Evolutionary conservation across 805 yeast genomes (phyloP), one percentile per base, ranked within the genome.

Genomic region (Candida dajiaensis): DNA sequence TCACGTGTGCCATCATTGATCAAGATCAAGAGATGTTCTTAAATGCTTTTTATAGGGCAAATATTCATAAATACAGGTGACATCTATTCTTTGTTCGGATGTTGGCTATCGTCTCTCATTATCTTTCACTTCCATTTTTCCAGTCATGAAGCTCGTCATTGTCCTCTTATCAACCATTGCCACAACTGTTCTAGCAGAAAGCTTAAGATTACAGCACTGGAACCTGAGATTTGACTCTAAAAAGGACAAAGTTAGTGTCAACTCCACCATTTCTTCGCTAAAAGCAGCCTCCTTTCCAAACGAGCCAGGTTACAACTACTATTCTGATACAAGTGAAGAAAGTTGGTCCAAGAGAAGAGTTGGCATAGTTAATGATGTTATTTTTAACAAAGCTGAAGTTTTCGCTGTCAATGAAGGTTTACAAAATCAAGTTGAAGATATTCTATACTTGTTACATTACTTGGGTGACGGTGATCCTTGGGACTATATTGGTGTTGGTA

Each of bases 401-500:
- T 65, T 68, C 44, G 52, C 64, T 25, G 66, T 71, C 15, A 70
- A 72, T 47, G 77, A 72, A 51, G 71, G 63, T 6, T 47, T 66
- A 40, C 48, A 62, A 18, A 61, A 69, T 44, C 77, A 72, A 53
- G 64, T 73, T 13, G 51, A 53, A 4, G 73, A 71, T 28, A 50
- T 74, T 13, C 54, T 60, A 45, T 53, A 53, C n/a, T 51, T 61
- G 6, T 50, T 67, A 18, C 45, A 52, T 7, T 52, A 50, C 2
- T 41, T 43, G 10, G 56, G 57, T 50, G 53, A 47, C 20, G 43
- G 43, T n/a, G 44, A 31, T 5, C 3, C 19, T 25, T 53, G 56
- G 56, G 55, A 57, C 12, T 73, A 69, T 62, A 56, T 62, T 23
- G 77, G 78, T 20, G 69, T 72, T 28, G 77, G 77, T 3, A 62